Evolutionary conservation across 2,329 filamentous ascomycete genomes (phyloP).

Genomic region (Annulohypoxylon truncatum): DNA sequence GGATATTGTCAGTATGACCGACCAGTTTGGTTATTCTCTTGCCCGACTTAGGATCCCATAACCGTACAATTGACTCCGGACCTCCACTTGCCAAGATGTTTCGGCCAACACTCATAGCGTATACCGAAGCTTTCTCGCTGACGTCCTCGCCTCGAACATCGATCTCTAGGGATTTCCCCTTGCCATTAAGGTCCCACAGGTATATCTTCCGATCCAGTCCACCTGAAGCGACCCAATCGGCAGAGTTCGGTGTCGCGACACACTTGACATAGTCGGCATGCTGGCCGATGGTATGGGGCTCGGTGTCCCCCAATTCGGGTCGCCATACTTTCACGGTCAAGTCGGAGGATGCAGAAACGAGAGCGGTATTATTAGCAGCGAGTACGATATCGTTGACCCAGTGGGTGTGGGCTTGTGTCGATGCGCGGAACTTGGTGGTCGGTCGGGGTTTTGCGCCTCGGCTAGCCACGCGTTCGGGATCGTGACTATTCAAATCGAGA

Average conservation of each 20-base stretch:
- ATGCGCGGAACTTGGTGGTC: constrained; percentile 69
- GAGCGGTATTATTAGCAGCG: constrained; percentile 78
- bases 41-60: constrained; percentile 91
- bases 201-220: constrained; percentile 92
- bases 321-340: constrained; percentile 94
- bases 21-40: constrained; percentile 96
- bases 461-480: constrained; percentile 42
- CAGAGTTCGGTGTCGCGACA: constrained; percentile 77
- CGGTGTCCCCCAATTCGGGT: constrained; percentile 73
- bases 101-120: constrained; percentile 83
- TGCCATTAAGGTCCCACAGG: constrained; percentile 92
- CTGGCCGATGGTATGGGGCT: constrained; percentile 85
- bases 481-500: constrained; percentile 66
- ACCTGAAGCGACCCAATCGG: constrained; percentile 92
- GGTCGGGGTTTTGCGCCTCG: constrained; percentile 56
- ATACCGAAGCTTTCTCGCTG: constrained; percentile 92
- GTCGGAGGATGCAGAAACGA: constrained; percentile 94
- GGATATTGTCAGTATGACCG: constrained; percentile 93
- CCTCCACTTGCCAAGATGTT: constrained; percentile 91
- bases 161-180: constrained; percentile 87
- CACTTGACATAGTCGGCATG: constrained; percentile 98
- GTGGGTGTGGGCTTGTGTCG: constrained; percentile 84
- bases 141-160: constrained; percentile 85
- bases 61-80: constrained; percentile 89
- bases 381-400: constrained; percentile 96